Base-by-base conservation (phyloP, 2,329 filamentous ascomycete genomes). In the Aspergillus sp. region DNA sequence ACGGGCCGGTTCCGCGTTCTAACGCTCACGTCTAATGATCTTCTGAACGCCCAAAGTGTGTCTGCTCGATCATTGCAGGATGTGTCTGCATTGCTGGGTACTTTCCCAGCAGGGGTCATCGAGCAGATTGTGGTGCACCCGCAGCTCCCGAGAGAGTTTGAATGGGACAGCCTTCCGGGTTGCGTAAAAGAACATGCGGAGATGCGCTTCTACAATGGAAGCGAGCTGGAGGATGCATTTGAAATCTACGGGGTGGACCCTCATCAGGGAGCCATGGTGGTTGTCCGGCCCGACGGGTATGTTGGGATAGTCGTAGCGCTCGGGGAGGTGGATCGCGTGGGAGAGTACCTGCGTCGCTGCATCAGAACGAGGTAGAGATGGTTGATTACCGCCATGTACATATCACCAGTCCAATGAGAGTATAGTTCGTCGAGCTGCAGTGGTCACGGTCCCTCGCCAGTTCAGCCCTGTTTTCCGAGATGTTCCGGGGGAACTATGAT, bases 281-380 rank as follows among this genome's bases (percentile, higher is more conserved):
- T 74, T 12, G 61, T 78, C 2, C 67, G 75, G 30, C 76, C 75
- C 1, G 76, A 78, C 68, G 74, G 73, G 6, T 74, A 74, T 63
- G 58, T 76, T 43, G 74, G 74, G 9, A 51, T 64, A 2, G 49
- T 68, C 30, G 67, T 64, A 1, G 55, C 58, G 5, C 61, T 74
- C 47, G 48, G 52, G 13, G 69, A 73, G 48, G 55, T 69, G 3
- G 39, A 62, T 32, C 55, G 52, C 5, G 58, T 71, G 4, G 58
- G 68, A 10, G 17, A 47, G 3, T 73, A 71, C 57, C 48, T 74
- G 50, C 57, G 63, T 43, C 8, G 38, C 2, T 64, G 52, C 36
- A 32, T 50, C 25, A 8, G 25, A 32, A 32, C 25, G 47, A 12
- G 2, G 5, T 30, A 50, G 15, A 19, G 47, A 6, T 17, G 45